Evolutionary conservation across 306 rosid genomes (phyloP), one percentile per base, ranked within the genome.

Genomic region (Malus orientalis): DNA sequence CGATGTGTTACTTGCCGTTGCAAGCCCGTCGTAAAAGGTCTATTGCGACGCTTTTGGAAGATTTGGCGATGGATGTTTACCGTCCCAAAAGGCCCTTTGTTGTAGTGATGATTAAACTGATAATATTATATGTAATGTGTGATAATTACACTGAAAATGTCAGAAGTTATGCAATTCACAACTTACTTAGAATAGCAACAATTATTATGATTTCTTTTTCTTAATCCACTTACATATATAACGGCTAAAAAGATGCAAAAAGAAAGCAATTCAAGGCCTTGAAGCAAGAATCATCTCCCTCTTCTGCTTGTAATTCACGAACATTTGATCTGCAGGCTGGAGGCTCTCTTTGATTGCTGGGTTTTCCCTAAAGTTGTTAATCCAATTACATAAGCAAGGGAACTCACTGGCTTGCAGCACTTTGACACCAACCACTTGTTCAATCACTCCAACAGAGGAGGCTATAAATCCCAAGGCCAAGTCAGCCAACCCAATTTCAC

Each of bases 381-480:
- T 53, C 82, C 78, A 79, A 11, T 72, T 67, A 22, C 55, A 40
- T 20, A 79, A 29, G 18, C 74, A 36, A 65, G 82, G 82, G 65
- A 79, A 72, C 42, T 64, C 71, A 42, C 66, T 10, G 57, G 20
- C 73, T 22, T 72, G 66, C 47, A 79, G 22, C 18, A 79, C 61
- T 59, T 79, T 72, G 25, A 63, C 49, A 45, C 69, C 74, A 40
- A 74, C 74, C 33, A 33, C 45, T 71, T 73, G 58, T 64, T 72
- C 78, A 47, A 79, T 15, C 38, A n/a, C 69, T 36, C 18, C 74
- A 25, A 65, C 10, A 23, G 73, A 62, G 23, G 54, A 55, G 12
- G 73, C 82, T 53, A 72, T 65, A 22, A 67, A 55, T 79, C 73
- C 82, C 16, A 71, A 49, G 14, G 78, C 67, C 30, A 79, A 72